Base-by-base conservation (phyloP, 768 basidiomycete species). In the Boletus vermiculosoides region DNA sequence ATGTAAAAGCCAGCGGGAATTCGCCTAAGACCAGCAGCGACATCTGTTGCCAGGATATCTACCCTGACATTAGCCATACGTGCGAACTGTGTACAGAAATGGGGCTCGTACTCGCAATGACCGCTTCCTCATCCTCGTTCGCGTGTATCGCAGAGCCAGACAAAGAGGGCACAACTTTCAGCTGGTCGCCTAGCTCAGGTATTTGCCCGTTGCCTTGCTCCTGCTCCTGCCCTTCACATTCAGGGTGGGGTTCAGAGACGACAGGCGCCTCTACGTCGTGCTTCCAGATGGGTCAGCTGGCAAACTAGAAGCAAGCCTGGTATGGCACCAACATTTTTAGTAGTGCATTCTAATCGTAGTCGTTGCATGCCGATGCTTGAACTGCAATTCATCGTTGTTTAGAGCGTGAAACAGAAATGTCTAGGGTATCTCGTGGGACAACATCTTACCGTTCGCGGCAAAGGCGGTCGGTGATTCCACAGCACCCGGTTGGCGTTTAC, bases 1-100 rank as follows among this genome's bases (percentile, higher is more conserved):
- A 20, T 6, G 20, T 50, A 55, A 44, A 54, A 60, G 2, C 51
- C 42, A 2, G 39, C 37, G 9, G 47, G 51, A 2, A 45, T 45
- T 36, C 51, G 56, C 28, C 39, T 6, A 34, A 57, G 49, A 10
- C 48, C 44, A 36, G 36, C 6, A 12, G 49, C 3, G 6, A 45
- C 7, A 20, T 42, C 22, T 25, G 20, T 39, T 8, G 30, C 55
- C 5, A 23, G 58, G 2, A 60, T 60, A 36, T 18, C 56, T 60
- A 11, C 12, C 18, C 11, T 25, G 3, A 18, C 31, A 16, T 57
- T 1, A 53, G 10, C 15, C 20, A 48, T 28, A 10, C 10, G 18
- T 15, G 23, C 36, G 13, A 48, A 42, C 15, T 25, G 15, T 2
- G 22, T 4, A 18, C 18, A 23, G 13, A 23, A 47, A 44, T 16